Conservation (phyloP, 139 green algal genomes). For the Chlamydomonas sphaeroides region DNA sequence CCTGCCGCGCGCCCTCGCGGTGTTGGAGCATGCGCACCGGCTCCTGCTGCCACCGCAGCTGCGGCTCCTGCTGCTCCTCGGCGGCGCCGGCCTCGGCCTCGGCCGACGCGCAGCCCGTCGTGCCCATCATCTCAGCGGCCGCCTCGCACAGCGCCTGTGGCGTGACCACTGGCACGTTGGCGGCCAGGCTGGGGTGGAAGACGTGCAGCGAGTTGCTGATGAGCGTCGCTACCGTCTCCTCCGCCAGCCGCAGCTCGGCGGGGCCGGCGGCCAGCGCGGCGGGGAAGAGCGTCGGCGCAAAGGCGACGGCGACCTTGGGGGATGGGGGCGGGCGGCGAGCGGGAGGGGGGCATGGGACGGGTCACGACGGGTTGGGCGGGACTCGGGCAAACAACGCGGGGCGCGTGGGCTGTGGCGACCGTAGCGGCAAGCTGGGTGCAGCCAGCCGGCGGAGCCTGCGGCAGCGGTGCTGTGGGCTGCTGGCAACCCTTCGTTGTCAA, state of each 20-base stretch:
- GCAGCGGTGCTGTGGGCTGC: too few relatives aligned
- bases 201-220: constrained; percentile 38
- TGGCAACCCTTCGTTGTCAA: too few relatives aligned
- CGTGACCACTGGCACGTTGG: constrained; percentile 32
- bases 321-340: too few relatives aligned
- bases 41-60: not conserved
- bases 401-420: too few relatives aligned
- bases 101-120: too few relatives aligned
- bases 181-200: constrained; percentile 30
- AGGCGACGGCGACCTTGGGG: not conserved
- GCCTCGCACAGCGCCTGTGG: constrained; percentile 37
- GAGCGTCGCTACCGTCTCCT: constrained; percentile 30
- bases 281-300: constrained; percentile 34
- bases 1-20: not conserved
- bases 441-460: too few relatives aligned
- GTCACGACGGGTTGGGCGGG: too few relatives aligned
- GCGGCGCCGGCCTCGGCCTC: not conserved
- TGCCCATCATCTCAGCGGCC: not conserved
- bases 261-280: constrained; percentile 27
- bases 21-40: not conserved
- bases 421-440: too few relatives aligned
- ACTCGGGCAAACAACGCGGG: too few relatives aligned
- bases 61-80: not conserved
- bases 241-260: constrained; percentile 23
- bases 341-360: too few relatives aligned